Base-by-base conservation (phyloP, 2,329 filamentous ascomycete genomes). In the Fusarium denticulatum region DNA sequence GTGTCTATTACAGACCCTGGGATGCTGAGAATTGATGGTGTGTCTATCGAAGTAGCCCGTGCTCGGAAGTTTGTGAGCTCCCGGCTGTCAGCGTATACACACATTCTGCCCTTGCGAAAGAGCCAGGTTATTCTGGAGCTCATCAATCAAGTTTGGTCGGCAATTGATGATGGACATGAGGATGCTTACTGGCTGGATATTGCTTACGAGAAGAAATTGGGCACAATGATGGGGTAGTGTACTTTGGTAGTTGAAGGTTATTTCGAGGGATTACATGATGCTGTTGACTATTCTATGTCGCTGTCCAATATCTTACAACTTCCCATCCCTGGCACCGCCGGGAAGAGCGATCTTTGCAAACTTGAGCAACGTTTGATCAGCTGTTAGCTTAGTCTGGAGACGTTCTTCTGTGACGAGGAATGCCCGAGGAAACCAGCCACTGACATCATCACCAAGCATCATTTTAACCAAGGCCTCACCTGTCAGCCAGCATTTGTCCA, bases 401-500 rank as follows among this genome's bases (percentile, higher is more conserved):
- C 73, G 53, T 20, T 69, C 39, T 10, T 71, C 64, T 1, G 67
- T 71, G 4, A 75, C 8, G 2, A 75, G 30, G 26, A 69, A 75
- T 5, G 45, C 43, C 5, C 53, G 43, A 1, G 74, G 74, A 50
- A 76, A 73, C 74, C 74, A 80, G 10, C 45, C 71, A 4, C 57
- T 67, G 50, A 55, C 34, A 40, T 55, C 75, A 18, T 77, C 69
- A 0, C 73, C 76, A 3, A 79, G 53, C 11, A 80, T 64, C 74
- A 79, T 78, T 11, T 72, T 74, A 0, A 69, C 77, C 42, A 80
- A 57, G 1, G 85, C 86, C 28, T 81, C 81, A 1, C 85, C 86
- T 30, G 81, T 85, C 7, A 86, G 80, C 86, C 86, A 88, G 7
- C 85, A 84, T 77, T 84, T 84, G 7, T 83, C 82, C 85, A 88